Percentiles rank a stretch among this genome's conserved stretches.
phyloP scores from a whole-genome alignment of 129 eudicot genomes.

The Centaurea solstitialis region DNA sequence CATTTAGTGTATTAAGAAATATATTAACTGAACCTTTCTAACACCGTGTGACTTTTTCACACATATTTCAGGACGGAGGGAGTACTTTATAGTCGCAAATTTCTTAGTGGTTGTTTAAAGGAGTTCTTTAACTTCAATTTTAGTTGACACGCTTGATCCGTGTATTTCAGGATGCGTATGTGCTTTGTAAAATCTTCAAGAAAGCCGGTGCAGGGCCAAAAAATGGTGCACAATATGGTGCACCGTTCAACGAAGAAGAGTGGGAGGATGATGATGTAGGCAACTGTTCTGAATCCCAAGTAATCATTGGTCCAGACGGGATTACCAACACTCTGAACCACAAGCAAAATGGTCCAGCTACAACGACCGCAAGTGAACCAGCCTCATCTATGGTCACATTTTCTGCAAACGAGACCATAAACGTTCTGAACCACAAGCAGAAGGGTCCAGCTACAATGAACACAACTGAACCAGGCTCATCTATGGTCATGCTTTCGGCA shows the following conservation, averaged over 20 bases:
- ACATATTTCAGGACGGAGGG: background rate
- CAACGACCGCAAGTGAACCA: constrained; percentile 27
- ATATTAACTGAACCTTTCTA: background rate
- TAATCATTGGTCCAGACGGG: constrained; percentile 24
- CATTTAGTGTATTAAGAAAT: background rate
- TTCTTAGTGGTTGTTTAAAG: background rate
- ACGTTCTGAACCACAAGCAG: background rate
- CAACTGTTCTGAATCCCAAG: constrained; percentile 21
- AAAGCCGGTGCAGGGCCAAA: constrained; percentile 77
- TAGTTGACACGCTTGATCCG: background rate
- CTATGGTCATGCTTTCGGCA: constrained; percentile 22
- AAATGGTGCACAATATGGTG: constrained; percentile 82
- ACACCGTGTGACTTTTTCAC: background rate
- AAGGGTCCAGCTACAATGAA: constrained; percentile 8
- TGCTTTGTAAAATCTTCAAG: constrained; percentile 61
- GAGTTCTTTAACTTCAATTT: background rate
- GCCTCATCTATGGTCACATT: constrained; percentile 32
- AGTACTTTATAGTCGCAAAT: background rate
- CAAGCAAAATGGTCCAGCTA: constrained; percentile 17
- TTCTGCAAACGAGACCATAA: constrained; percentile 6
- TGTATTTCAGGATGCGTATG: constrained; percentile 58
- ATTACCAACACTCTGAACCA: background rate
- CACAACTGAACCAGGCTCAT: constrained; percentile 33
- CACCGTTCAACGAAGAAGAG: constrained; percentile 70
- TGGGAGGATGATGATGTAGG: constrained; percentile 58